Evolutionary conservation across 208 protist species (phyloP), one percentile per base, ranked within the genome.

Genomic region (Leishmania tarentolae): DNA sequence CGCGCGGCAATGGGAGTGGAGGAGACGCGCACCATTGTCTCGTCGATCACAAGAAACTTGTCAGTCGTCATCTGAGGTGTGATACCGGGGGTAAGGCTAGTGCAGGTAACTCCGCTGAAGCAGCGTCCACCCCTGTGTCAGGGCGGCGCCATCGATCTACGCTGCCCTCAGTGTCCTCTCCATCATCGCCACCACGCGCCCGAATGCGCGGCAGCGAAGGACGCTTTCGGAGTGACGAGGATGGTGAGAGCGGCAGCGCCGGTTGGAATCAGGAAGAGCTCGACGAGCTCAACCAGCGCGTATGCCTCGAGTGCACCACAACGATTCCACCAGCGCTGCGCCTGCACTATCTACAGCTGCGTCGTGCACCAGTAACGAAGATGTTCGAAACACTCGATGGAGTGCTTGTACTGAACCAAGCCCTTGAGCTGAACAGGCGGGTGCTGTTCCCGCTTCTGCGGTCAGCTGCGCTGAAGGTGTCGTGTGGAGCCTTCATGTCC

Each of bases 401-500:
- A 5, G 93, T 97, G 35, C 65, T 91, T 37, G 86, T 97, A 31
- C 56, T 97, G 79, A 97, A 97, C 77, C 84, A 96, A 69, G 90
- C 83, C 19, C 47, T 82, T 13, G 92, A 97, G 86, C 80, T 97
- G 63, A 91, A 96, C 74, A 74, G 76, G 0, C 66, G 66, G 0
- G 76, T 97, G 35, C 80, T 96, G 6, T 94, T 97, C 72, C 93
- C 89, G 0, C 81, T 97, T 78, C 80, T 97, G 17, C 87, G 86
- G 52, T 95, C 91, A 0, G 93, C 94, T n/a, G 88, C 91, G 46
- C 71, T 96, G 75, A 97, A 97, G 80, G 92, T 95, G 71, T 87
- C 91, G 63, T 83, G 88, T 21, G 92, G 93, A 31, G 94, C 94
- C 15, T 97, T 95, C 77, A 80, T 96, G 75, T 86, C 85, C n/a